Base-by-base conservation (phyloP, 116 monocot genomes). In the Cymodocea nodosa region DNA sequence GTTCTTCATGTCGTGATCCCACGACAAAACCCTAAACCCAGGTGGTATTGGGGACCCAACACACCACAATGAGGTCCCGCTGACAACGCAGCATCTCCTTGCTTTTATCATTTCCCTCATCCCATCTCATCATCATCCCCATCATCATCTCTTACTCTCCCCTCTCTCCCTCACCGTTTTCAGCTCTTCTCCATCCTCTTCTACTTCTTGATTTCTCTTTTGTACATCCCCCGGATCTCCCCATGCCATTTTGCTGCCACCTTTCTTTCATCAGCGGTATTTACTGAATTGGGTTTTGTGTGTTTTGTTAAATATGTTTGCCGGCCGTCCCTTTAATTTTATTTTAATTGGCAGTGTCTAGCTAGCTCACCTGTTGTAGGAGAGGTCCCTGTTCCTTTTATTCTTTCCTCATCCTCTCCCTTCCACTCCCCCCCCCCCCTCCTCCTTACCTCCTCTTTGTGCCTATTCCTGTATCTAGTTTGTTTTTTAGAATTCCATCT, bases 81-180 rank as follows among this genome's bases (percentile, higher is more conserved):
- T 76, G 76, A 76, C 76, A 76, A 70, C 76, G 60, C 70, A 76
- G 64, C 76, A 82, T 85, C 85, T 80, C 24, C 59, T 82, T 85
- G 85, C 74, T 89, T 87, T 89, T 83, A 75, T 78, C 77, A 79
- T 77, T 59, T 82, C 70, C 49, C 60, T 64, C 40, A 50, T 67
- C 63, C 53, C 35, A 23, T 52, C 56, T 63, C 72, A 52, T 40
- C 69, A 39, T 52, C 65, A 14, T 64, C 69, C 81, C 20, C 12
- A 39, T 3, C 57, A n/a, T 25, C 59, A 23, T 44, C 66, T 52
- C 37, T 64, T 44, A 39, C 62, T 36, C 60, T 48, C 61, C 35
- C 66, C 19, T 24, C 48, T n/a, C 63, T 71, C 70, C 17, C 25
- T 36, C 19, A 16, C 51, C 25, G 11, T 49, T 8, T 44, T 58